These are phyloP conservation scores for Allium sativum DNA, from an alignment of 106 monocot genomes.

Conservation along the genomic window DNA sequence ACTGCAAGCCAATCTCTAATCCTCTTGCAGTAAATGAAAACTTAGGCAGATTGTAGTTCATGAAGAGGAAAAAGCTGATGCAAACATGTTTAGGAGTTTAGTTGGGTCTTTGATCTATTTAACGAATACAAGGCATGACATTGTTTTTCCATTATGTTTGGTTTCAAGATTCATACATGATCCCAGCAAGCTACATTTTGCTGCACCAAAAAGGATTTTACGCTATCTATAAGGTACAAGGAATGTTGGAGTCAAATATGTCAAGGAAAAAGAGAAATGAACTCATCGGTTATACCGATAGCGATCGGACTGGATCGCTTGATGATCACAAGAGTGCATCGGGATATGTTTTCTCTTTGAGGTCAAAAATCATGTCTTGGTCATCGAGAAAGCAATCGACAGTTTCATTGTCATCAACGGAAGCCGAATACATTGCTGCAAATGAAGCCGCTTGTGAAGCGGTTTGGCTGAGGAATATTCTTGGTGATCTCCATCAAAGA, in stretches of 20 bases:
- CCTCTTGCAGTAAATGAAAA: not conserved
- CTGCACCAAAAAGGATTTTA: not conserved
- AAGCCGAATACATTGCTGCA: not conserved
- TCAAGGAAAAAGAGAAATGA: not conserved
- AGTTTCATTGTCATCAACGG: not conserved
- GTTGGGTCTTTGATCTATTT: not conserved
- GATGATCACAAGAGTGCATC: not conserved
- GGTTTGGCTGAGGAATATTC: constrained; percentile 1
- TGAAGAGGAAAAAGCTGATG: too few relatives aligned
- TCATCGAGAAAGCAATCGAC: not conserved
- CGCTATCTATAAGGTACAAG: not conserved
- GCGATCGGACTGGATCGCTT: not conserved
- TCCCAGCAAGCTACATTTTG: not conserved
- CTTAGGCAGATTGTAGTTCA: not conserved
- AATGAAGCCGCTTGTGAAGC: constrained; percentile 2
- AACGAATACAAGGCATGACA: not conserved
- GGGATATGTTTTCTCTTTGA: not conserved
- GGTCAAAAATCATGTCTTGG: constrained; percentile 1
- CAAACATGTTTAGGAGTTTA: not conserved
- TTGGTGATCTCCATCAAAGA: not conserved
- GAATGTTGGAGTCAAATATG: not conserved
- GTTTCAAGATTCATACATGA: not conserved
- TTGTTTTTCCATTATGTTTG: not conserved
- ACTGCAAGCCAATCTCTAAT: not conserved
- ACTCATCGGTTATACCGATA: not conserved